Evolutionary conservation across 495 filamentous ascomycete species (phyloP), one percentile per base, ranked within the genome.

Genomic region (Podospora bellae-mahoneyi): DNA sequence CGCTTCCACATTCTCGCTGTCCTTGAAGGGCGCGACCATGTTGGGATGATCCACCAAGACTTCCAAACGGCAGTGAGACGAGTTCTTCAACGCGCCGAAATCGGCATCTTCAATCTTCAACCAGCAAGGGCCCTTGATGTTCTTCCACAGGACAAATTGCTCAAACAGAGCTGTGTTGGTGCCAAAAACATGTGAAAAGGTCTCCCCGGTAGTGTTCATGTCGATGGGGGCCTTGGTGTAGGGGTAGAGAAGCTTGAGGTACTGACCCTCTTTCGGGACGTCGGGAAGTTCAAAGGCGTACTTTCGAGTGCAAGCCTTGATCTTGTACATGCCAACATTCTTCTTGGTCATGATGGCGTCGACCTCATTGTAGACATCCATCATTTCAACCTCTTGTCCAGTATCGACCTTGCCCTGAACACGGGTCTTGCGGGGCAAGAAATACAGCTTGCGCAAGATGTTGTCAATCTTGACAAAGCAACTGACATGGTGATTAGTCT

Each of bases 61-160:
- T 79, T 99, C 95, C 20, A 98, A 88, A 72, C 97, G 97, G 84
- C 96, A 97, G 88, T 95, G 94, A 2, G 96, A 98, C 20, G 92
- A 89, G 73, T 97, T 97, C 76, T 89, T 93, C n/a, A 97, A 79
- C 2, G 90, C 83, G 15, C 85, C 83, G 77, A 96, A 96, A 75
- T 97, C 87, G 44, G 90, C 91, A 65, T 89, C 90, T 68, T 92
- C 85, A 66, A 99, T 93, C 74, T 87, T 91, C 19, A 99, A 84
- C 95, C 95, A 99, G 80, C 96, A 99, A 13, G 95, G 95, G 0
- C 95, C 95, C 93, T 96, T 98, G 67, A 99, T 91, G 69, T 94
- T 93, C 78, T 96, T 97, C 91, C 93, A 97, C 15, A 99, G 84
- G 16, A 97, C 96, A 73, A 99, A 99, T 73, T 99, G 95, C 73